Base-by-base conservation (phyloP, 495 filamentous ascomycete species). In the Neurospora cerealis region DNA sequence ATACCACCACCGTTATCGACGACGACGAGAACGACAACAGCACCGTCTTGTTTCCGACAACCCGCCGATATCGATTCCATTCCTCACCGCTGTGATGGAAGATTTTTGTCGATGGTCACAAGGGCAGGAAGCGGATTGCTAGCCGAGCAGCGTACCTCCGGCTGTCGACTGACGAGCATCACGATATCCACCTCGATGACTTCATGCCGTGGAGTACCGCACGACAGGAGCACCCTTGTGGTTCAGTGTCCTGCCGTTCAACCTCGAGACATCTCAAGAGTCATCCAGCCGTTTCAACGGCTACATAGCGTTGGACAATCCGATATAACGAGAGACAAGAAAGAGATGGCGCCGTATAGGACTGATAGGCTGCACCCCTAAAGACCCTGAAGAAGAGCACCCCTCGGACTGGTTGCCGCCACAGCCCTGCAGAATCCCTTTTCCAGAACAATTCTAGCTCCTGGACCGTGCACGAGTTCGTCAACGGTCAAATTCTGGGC, bases 381-480 rank as follows among this genome's bases (percentile, higher is more conserved):
- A 60, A 10, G 54, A 66, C 54, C 54, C 54, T 66, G 15, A 66
- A 19, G 28, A 66, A 34, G 71, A 76, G 42, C n/a, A 72, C 73
- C 73, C 73, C 60, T 10, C 78, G 75, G 74, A 69, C 69, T 76
- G 66, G 71, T 75, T 74, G 73, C 73, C 74, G 73, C 79, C 71
- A 40, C 73, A 75, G 71, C 74, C 79, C 73, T 78, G 77, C 74
- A 74, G 73, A 71, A 36, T 46, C 24, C n/a, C 71, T 42, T 69
- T 81, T 81, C 79, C 73, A 79, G 78, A 81, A 81, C 62, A 72
- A 74, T 81, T 81, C 78, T 77, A 81, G 76, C 71, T 74, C 42
- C 42, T 73, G 76, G 71, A 69, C 77, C 70, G 76, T 77, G 79
- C 76, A 62, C 15, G 5, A 66, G 34, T 46, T 46, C 48, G 37